Percentiles rank a stretch among this genome's conserved stretches.
Conservation (phyloP, 2,329 filamentous ascomycete genomes). For the Fusarium albosuccineum region DNA sequence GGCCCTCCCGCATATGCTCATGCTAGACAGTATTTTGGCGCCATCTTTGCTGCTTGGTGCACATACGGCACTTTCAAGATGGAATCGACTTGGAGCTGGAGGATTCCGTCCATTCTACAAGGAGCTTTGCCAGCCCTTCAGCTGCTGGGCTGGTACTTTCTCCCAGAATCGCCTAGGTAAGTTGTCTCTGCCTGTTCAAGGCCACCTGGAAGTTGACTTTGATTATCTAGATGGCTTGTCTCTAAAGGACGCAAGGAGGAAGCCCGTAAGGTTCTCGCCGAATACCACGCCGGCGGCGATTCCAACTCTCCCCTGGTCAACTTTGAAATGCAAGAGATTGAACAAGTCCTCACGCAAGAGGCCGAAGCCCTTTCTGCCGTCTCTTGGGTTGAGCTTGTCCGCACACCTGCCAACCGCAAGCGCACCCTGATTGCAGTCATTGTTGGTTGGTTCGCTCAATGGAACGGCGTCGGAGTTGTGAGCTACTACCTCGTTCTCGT, state of each 20-base stretch:
- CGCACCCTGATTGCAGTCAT: not conserved
- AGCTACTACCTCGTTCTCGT: constrained; percentile 53
- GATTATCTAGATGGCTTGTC: not conserved
- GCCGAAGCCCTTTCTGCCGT: not conserved
- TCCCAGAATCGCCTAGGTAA: constrained; percentile 1
- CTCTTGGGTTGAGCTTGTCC: not conserved
- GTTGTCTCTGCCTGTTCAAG: not conserved
- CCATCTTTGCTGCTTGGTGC: constrained; percentile 24
- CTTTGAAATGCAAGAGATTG: constrained; percentile 4
- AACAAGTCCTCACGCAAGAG: not conserved
- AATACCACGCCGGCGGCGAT: not conserved
- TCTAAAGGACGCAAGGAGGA: constrained; percentile 3
- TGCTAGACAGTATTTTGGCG: constrained; percentile 26
- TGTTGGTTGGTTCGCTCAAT: not conserved
- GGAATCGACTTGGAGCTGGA: constrained; percentile 21
- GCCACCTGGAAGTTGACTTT: not conserved
- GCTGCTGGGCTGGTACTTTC: constrained; percentile 3
- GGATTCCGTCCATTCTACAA: constrained; percentile 23
- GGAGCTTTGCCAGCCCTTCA: constrained; percentile 7
- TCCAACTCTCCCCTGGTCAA: not conserved
- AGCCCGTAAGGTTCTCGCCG: not conserved
- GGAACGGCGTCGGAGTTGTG: constrained; percentile 1
- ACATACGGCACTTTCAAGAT: constrained; percentile 22
- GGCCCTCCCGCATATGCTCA: not conserved
- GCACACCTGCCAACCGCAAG: not conserved